Conservation (phyloP, 129 eudicot genomes). For the Logfia minima region DNA sequence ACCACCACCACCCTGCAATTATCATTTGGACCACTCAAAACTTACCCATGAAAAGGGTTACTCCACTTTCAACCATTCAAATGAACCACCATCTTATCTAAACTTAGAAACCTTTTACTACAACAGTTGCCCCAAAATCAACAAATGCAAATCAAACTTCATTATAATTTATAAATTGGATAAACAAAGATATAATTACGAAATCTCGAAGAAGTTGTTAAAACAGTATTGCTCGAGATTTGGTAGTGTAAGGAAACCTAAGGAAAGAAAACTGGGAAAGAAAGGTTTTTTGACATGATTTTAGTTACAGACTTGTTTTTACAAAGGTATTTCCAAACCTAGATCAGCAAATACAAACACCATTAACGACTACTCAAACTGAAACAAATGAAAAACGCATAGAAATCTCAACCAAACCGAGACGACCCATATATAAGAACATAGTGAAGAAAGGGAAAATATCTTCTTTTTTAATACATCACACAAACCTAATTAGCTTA, state of each 20-base stretch:
- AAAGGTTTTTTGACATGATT: conserved; percentile 47
- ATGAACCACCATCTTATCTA: conserved; percentile 28
- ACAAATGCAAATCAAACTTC: conserved; percentile 23
- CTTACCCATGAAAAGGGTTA: background rate
- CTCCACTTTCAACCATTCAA: conserved; percentile 37
- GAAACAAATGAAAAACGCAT: conserved; percentile 31
- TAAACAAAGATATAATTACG: conserved; percentile 19
- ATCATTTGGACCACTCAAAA: conserved; percentile 39
- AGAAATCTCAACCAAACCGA: conserved; percentile 60
- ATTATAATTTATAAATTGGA: background rate
- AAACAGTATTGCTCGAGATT: background rate
- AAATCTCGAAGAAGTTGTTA: conserved; percentile 4
- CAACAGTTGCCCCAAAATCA: background rate
- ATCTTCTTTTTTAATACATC: conserved; percentile 39
- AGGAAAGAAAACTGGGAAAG: background rate
- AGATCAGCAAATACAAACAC: conserved; percentile 61
- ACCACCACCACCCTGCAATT: conserved; percentile 18
- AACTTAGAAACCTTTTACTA: background rate
- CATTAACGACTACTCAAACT: conserved; percentile 42
- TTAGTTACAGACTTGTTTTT: conserved; percentile 92
- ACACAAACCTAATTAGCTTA: conserved; percentile 67
- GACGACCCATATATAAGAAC: conserved; percentile 57
- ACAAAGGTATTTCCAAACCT: conserved; percentile 57
- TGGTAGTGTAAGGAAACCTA: conserved; percentile 3
- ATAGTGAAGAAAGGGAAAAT: conserved; percentile 32